Conservation (phyloP, 306 rosid species). For the Corylus americana region DNA sequence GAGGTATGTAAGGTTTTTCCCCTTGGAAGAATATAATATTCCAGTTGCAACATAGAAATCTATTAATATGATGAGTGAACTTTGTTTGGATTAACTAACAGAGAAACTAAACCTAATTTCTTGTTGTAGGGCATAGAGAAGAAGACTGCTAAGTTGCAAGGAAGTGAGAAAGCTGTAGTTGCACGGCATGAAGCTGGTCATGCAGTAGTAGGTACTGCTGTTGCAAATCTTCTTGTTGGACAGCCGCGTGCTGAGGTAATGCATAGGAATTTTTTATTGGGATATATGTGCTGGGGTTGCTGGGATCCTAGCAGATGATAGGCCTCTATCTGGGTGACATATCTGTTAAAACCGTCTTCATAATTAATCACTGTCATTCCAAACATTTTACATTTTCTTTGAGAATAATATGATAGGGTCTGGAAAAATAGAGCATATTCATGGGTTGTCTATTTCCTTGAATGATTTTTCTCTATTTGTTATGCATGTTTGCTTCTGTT, state of each 20-base stretch:
- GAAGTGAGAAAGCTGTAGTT: slow-evolving; percentile 91
- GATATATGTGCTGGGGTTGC: slow-evolving; percentile 15
- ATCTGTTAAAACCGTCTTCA: neutral
- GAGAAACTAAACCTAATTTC: slow-evolving; percentile 37
- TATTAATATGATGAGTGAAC: neutral
- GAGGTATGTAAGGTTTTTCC: neutral
- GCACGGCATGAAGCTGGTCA: slow-evolving; percentile 99
- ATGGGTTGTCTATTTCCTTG: neutral
- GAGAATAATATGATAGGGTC: neutral
- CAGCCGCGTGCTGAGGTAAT: slow-evolving; percentile 96
- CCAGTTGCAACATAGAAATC: neutral
- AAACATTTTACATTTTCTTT: neutral
- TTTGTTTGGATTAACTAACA: slow-evolving; percentile 7
- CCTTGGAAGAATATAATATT: neutral
- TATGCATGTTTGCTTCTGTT: neutral
- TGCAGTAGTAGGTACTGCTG: slow-evolving; percentile 98
- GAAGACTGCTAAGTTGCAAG: slow-evolving; percentile 90
- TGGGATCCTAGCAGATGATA: neutral
- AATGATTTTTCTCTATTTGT: neutral
- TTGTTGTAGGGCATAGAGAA: slow-evolving; percentile 90
- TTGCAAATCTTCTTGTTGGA: slow-evolving; percentile 88
- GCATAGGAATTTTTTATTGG: neutral
- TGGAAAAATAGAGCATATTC: neutral
- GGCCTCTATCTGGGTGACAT: neutral
- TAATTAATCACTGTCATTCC: neutral